Percentiles rank a stretch among this genome's conserved stretches.
Conservation (phyloP, 169 alveolate species). For the Perkinsus marinus region DNA sequence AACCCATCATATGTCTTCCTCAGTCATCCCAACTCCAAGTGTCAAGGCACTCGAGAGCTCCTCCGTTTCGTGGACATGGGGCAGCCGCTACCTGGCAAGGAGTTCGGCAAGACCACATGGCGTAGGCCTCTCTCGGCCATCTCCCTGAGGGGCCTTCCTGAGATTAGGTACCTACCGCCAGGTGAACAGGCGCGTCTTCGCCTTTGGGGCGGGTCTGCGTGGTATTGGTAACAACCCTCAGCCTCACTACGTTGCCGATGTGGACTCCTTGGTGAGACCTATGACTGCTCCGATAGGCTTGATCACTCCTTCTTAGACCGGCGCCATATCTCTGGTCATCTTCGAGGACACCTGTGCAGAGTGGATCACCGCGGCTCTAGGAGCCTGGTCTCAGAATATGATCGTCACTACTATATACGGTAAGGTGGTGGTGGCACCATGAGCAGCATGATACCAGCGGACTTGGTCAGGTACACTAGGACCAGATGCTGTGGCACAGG, state of each 20-base stretch:
- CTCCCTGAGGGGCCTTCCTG: background rate
- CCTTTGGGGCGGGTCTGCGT: background rate
- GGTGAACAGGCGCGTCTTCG: background rate
- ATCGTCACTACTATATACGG: background rate
- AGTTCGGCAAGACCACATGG: background rate
- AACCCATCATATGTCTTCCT: background rate
- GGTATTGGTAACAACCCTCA: background rate
- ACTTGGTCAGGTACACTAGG: background rate
- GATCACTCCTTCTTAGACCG: background rate
- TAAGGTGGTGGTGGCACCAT: background rate
- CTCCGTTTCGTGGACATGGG: background rate
- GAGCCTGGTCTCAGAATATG: background rate
- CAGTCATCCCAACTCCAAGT: background rate
- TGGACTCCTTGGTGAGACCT: background rate
- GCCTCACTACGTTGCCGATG: background rate
- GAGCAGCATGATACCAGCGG: background rate
- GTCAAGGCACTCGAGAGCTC: background rate
- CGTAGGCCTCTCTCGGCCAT: background rate
- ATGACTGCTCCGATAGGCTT: background rate
- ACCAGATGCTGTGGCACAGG: background rate
- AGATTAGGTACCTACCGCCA: background rate
- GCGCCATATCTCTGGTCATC: background rate
- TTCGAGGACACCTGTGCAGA: background rate
- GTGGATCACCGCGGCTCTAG: background rate
- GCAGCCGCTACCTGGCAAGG: background rate